Conservation (phyloP, 1,284 basidiomycete species). For the Marasmius tenuissimus region DNA sequence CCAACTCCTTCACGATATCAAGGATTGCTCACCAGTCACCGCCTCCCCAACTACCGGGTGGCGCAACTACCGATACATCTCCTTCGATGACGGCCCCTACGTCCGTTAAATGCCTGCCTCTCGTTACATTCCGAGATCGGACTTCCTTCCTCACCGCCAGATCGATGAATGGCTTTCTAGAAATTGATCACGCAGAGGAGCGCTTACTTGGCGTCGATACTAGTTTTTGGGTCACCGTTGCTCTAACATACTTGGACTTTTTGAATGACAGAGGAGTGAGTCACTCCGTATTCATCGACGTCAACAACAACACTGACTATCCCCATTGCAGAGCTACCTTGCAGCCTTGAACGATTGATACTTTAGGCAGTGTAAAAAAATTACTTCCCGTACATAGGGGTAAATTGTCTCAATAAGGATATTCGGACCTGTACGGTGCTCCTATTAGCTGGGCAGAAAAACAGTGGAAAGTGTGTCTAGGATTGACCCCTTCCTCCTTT, state of each 20-base stretch:
- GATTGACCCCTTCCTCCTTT: neutral
- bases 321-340: slow-evolving; percentile 7
- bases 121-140: slow-evolving; percentile 68
- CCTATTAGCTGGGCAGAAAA: neutral
- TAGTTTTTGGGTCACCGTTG: slow-evolving; percentile 75
- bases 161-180: slow-evolving; percentile 59
- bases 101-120: slow-evolving; percentile 20
- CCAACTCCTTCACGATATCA: slow-evolving; percentile 64
- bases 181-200: slow-evolving; percentile 59
- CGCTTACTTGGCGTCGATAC: slow-evolving; percentile 66
- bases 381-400: neutral
- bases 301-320: neutral
- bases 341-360: slow-evolving; percentile 6
- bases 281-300: slow-evolving; percentile 1
- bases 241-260: slow-evolving; percentile 73
- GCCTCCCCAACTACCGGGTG: slow-evolving; percentile 28
- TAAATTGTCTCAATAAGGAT: neutral
- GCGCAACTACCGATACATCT: slow-evolving; percentile 19
- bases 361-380: neutral
- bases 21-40: slow-evolving; percentile 34
- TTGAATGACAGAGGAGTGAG: slow-evolving; percentile 73
- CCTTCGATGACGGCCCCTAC: slow-evolving; percentile 14
- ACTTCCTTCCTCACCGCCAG: slow-evolving; percentile 64
- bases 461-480: neutral
- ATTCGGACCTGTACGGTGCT: neutral